Evolutionary conservation across 2,329 filamentous ascomycete species (phyloP), one percentile per base, ranked within the genome.

Genomic region (Gaeumannomyces sp.): DNA sequence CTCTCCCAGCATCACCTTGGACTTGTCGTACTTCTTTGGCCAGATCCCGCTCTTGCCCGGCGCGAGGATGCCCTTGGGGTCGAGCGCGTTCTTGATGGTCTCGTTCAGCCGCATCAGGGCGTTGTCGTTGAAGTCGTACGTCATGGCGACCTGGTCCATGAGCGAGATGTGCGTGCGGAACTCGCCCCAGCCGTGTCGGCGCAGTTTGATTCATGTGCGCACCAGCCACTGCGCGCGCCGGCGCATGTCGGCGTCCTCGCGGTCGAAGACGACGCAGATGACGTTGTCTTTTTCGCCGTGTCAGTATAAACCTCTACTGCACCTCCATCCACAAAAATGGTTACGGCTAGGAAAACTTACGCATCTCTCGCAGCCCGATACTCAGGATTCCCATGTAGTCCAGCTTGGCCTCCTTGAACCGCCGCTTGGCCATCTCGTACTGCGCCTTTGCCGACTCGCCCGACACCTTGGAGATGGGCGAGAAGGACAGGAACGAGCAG

Each of bases 401-500:
- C 64, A 75, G 69, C 11, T 70, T 71, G 33, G 69, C 66, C 29
- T 70, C 69, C 6, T 65, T 64, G 65, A 69, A 70, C 33, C 71
- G 67, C 22, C 63, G 60, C 64, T 73, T 72, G 29, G 72, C 70
- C 16, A 77, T 66, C 25, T 69, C 68, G 68, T 74, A 77, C 64
- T 77, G 72, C 50, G 68, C 71, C 27, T 66, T 69, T 16, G 77
- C 77, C 28, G 59, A 35, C 27, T 29, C 59, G 59, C 59, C 59
- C 13, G 59, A 60, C 2, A 35, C 59, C 27, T 33, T 29, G 1
- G 59, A 60, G 66, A 85, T 84, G 1, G 83, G 82, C 6, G 76
- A 79, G 73, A 85, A 85, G 74, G 81, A 80, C 6, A 83, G 68
- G 68, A 84, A 81, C 0, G 77, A 76, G 5, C 79, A 81, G 68